Evolutionary conservation across 768 basidiomycete genomes (phyloP).

Genomic region (Tylopilus felleus): DNA sequence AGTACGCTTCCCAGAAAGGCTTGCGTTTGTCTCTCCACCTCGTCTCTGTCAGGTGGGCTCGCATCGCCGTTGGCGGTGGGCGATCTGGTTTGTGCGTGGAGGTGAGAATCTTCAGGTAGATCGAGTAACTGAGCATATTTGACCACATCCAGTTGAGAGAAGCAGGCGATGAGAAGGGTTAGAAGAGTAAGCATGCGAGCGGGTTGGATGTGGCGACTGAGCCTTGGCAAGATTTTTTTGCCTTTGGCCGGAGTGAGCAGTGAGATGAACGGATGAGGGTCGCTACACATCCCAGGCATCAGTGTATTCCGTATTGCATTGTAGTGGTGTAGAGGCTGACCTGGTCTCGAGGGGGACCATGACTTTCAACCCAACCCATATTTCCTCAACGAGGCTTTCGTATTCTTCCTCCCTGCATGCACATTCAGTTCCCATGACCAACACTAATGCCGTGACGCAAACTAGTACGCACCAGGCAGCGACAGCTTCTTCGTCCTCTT

Average conservation of each 20-base stretch:
- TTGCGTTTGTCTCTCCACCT: constrained; percentile 87
- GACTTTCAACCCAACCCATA: constrained; percentile 84
- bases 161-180: constrained; percentile 91
- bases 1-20: constrained; percentile 82
- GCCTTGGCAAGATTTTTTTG: constrained; percentile 85
- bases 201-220: constrained; percentile 77
- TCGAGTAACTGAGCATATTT: constrained; percentile 72
- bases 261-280: constrained; percentile 96
- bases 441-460: not conserved
- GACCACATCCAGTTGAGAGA: constrained; percentile 91
- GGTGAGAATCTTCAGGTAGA: constrained; percentile 53
- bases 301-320: not conserved
- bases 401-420: constrained; percentile 55
- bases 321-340: constrained; percentile 36
- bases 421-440: constrained; percentile 2
- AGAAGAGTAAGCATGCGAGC: constrained; percentile 82
- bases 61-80: constrained; percentile 17
- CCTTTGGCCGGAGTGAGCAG: constrained; percentile 87
- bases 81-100: constrained; percentile 17
- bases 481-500: constrained; percentile 44
- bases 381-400: constrained; percentile 54
- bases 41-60: constrained; percentile 45
- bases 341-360: constrained; percentile 92
- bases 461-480: constrained; percentile 42
- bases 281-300: constrained; percentile 40